Conservation (phyloP, 2,329 filamentous ascomycete species). For the Volutella citrinella region DNA sequence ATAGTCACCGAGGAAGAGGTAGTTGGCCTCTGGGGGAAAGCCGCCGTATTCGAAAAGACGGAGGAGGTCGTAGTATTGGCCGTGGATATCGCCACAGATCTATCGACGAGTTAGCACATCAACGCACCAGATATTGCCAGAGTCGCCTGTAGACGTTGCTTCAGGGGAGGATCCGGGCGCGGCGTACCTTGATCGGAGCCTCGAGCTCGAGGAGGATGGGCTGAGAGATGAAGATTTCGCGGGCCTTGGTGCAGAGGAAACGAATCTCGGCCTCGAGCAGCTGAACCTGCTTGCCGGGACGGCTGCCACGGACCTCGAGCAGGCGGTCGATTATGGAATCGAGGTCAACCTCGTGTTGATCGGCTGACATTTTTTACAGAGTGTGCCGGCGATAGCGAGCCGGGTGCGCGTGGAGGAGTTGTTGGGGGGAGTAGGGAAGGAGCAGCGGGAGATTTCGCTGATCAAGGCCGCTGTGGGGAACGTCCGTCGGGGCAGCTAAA, state of each 20-base stretch:
- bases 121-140: too few species aligned
- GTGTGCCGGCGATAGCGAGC: conserved; percentile 37
- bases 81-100: conserved; percentile 99
- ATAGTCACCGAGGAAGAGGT: conserved; percentile 98
- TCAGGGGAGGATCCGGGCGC: too few species aligned
- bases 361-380: conserved; percentile 53
- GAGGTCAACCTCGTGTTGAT: conserved; percentile 87
- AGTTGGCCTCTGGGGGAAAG: conserved; percentile 98
- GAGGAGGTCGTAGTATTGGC: conserved; percentile 97
- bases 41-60: conserved; percentile 98
- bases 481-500: conserved; percentile 23
- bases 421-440: conserved; percentile 22
- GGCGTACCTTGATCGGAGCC: conserved; percentile 92
- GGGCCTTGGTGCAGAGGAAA: conserved; percentile 95
- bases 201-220: conserved; percentile 96
- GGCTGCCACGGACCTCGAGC: conserved; percentile 94
- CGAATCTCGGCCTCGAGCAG: conserved; percentile 94
- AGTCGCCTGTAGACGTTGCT: too few species aligned
- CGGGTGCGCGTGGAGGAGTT: conserved; percentile 32
- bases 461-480: conserved; percentile 26
- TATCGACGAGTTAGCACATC: conserved; percentile 37
- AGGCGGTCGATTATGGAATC: conserved; percentile 99
- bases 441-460: conserved; percentile 27
- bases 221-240: conserved; percentile 99
- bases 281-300: conserved; percentile 98